These are phyloP conservation scores for Chaetomiaceae sp. DNA, from an alignment of 2,329 filamentous ascomycete species.

Conservation along the genomic window DNA sequence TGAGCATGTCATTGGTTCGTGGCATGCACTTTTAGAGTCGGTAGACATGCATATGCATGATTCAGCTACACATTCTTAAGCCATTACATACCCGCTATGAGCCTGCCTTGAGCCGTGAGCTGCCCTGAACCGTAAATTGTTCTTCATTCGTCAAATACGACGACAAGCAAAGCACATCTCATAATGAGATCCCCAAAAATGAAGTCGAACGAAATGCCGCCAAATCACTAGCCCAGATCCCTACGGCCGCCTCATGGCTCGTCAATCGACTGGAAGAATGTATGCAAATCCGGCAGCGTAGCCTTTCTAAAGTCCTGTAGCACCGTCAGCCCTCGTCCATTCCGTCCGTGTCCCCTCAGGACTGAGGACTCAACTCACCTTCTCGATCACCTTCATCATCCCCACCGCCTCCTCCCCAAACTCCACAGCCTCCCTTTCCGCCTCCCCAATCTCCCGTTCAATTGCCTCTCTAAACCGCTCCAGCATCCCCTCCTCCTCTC, in stretches of 20 bases:
- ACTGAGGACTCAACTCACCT: slow-evolving; percentile 14
- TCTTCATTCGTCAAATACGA: no score
- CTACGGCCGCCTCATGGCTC: slow-evolving; percentile 11
- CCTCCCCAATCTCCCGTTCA: slow-evolving; percentile 16
- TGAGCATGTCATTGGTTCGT: not conserved
- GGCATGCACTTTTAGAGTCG: not conserved
- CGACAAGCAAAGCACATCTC: not conserved
- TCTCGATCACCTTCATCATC: slow-evolving; percentile 22
- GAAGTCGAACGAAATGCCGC: not conserved
- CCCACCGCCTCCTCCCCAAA: slow-evolving; percentile 16
- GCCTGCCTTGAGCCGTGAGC: no score
- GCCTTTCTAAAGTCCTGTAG: slow-evolving; percentile 20
- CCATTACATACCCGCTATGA: no score
- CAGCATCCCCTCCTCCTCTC: slow-evolving; percentile 7
- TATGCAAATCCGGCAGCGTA: slow-evolving; percentile 20
- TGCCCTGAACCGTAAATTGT: no score
- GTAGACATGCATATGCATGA: slow-evolving; percentile 1
- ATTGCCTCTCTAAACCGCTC: slow-evolving; percentile 11
- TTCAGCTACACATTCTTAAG: not conserved
- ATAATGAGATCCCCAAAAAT: not conserved
- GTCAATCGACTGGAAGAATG: slow-evolving; percentile 22
- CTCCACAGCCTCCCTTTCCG: slow-evolving; percentile 14
- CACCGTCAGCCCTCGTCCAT: not conserved
- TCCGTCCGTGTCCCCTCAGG: not conserved
- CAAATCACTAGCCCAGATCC: not conserved